Evolutionary conservation across 1,284 basidiomycete species (phyloP).

Genomic region (Mrakiaceae sp.): DNA sequence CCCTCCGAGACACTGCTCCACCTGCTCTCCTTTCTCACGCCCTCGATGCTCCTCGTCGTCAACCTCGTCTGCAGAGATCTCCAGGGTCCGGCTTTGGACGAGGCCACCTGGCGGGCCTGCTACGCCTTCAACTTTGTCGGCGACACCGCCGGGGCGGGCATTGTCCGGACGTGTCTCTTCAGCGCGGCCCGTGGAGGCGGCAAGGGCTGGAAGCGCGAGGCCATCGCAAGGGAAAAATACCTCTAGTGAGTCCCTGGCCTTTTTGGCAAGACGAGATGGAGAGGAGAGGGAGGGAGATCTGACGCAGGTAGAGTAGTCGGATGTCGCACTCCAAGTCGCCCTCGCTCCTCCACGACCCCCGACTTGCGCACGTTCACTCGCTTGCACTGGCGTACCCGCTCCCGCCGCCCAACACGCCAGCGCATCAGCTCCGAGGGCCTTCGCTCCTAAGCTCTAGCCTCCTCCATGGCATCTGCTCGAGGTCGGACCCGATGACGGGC

Average conservation of each 20-base stretch:
- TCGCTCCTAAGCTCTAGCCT: conserved; percentile 55
- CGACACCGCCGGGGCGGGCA: conserved; percentile 48
- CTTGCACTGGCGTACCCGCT: conserved; percentile 12
- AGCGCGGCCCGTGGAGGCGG: conserved; percentile 31
- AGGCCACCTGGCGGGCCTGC: conserved; percentile 74
- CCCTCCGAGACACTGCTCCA: conserved; percentile 66
- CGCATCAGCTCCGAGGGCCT: conserved; percentile 40
- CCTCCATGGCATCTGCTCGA: conserved; percentile 56
- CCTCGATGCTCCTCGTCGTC: conserved; percentile 50
- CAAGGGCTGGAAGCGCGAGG: conserved; percentile 60
- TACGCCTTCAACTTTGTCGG: conserved; percentile 59
- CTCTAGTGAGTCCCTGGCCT: conserved; percentile 26
- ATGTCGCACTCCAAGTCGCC: conserved; percentile 10
- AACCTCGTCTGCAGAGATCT: conserved; percentile 47
- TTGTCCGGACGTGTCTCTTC: conserved; percentile 20
- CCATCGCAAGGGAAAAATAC: conserved; percentile 45
- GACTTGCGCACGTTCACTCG: conserved; percentile 5
- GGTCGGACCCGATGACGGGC: conserved; percentile 13
- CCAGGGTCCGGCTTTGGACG: conserved; percentile 56
- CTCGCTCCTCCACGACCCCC: conserved; percentile 8
- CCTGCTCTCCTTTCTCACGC: conserved; percentile 64
- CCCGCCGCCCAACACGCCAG: conserved; percentile 6
- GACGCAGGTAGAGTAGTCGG: neutral
- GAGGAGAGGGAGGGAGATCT: too few relatives aligned
- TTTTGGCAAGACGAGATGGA: conserved; percentile 16